phyloP scores from a whole-genome alignment of 1,284 basidiomycete species.

The Cutaneotrichosporon sp. region DNA sequence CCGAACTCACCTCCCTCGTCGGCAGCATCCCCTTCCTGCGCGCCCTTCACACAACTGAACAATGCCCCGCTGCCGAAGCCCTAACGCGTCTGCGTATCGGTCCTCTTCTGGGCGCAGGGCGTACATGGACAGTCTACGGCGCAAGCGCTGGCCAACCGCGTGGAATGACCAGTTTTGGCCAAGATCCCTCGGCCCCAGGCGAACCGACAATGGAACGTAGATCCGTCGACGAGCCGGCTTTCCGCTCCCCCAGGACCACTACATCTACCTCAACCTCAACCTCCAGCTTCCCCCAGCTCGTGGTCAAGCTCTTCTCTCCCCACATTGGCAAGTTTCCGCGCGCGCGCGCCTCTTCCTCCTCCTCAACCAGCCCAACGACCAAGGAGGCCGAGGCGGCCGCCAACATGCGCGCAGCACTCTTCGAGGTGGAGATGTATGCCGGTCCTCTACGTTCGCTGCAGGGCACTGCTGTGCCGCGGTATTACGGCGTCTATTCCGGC shows the following conservation, averaged over 20 bases:
- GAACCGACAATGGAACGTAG: background rate
- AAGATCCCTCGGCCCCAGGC: background rate
- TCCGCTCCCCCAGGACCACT: background rate
- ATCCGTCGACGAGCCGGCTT: background rate
- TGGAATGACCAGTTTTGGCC: background rate
- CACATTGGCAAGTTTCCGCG: slow-evolving; percentile 6
- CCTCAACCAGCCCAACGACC: background rate
- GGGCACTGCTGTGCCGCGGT: slow-evolving; percentile 7
- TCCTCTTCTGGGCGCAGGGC: background rate
- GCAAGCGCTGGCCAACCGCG: background rate
- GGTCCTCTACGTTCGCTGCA: slow-evolving; percentile 5
- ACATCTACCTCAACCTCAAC: background rate
- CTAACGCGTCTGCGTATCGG: slow-evolving; percentile 2
- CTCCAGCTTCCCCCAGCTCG: background rate
- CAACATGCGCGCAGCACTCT: slow-evolving; percentile 7
- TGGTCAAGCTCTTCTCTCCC: slow-evolving; percentile 13
- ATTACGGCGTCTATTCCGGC: slow-evolving; percentile 3
- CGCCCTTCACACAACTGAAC: background rate
- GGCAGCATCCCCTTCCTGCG: background rate
- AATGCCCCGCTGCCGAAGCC: background rate
- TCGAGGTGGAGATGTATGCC: slow-evolving; percentile 9
- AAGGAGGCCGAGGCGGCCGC: background rate
- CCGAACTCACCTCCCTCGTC: slow-evolving; percentile 1
- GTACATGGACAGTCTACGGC: slow-evolving; percentile 10
- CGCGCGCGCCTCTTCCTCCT: background rate